These are phyloP conservation scores for Dendrobium chrysotoxum DNA, from an alignment of 106 monocot genomes.

Conservation along the genomic window DNA sequence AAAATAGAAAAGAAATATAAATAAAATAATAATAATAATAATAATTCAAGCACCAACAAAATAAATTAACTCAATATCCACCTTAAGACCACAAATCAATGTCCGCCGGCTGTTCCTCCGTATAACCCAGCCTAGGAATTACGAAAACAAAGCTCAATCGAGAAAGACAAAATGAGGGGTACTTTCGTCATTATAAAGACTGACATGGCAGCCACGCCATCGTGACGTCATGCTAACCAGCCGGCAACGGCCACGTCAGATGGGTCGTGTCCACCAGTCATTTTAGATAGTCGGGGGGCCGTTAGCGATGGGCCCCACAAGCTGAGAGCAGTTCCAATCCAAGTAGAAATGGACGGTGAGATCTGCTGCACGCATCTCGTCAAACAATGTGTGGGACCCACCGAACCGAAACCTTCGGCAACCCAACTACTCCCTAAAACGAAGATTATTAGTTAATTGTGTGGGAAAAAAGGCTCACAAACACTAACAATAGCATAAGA, in stretches of 20 bases:
- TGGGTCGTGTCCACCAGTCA: background rate
- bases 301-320: slow-evolving; percentile 4
- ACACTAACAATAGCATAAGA: background rate
- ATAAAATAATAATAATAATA: too few species aligned
- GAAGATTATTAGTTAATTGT: background rate
- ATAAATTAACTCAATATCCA: too few species aligned
- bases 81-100: too few species aligned
- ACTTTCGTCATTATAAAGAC: background rate
- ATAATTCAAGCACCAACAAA: too few species aligned
- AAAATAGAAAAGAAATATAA: too few species aligned
- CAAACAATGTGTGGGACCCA: background rate
- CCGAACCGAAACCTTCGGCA: slow-evolving; percentile 6
- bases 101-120: too few species aligned
- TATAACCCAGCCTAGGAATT: too few species aligned
- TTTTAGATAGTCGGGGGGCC: slow-evolving; percentile 4
- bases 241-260: background rate
- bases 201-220: background rate
- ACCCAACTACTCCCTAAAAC: slow-evolving; percentile 8
- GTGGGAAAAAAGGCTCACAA: background rate
- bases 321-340: slow-evolving; percentile 1
- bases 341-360: slow-evolving; percentile 3
- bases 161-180: background rate
- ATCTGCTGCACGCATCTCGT: background rate
- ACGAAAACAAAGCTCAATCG: background rate
- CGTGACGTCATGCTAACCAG: background rate